These are phyloP conservation scores for Aspergillus sclerotiicarbonarius DNA, from an alignment of 495 filamentous ascomycete genomes.

Conservation along the genomic window DNA sequence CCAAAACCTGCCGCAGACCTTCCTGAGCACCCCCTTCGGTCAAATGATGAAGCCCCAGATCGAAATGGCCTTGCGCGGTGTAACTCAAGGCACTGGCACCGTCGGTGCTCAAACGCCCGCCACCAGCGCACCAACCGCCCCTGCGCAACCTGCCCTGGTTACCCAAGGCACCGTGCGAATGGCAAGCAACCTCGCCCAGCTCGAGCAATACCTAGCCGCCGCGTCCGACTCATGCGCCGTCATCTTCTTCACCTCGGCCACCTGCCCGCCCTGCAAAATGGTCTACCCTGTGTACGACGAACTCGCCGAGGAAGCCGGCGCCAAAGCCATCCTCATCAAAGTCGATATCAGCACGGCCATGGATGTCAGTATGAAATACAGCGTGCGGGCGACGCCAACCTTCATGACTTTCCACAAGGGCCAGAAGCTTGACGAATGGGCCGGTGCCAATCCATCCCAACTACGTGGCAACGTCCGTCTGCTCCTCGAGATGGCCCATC, in stretches of 20 bases:
- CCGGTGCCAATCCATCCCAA: conserved; percentile 65
- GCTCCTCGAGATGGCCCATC: conserved; percentile 73
- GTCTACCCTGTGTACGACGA: conserved; percentile 83
- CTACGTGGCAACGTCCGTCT: conserved; percentile 71
- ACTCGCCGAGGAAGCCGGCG: conserved; percentile 71
- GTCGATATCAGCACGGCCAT: conserved; percentile 70
- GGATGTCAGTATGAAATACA: conserved; percentile 65
- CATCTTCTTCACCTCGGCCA: conserved; percentile 89
- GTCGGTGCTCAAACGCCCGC: conserved; percentile 22
- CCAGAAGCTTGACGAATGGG: conserved; percentile 74
- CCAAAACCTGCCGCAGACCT: conserved; percentile 78
- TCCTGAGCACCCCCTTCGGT: conserved; percentile 87
- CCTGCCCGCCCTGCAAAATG: conserved; percentile 79
- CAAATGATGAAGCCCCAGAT: conserved; percentile 85
- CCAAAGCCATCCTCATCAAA: conserved; percentile 73
- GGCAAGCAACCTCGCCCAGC: conserved; percentile 52
- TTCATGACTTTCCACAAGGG: conserved; percentile 86
- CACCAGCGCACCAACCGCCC: conserved; percentile 17
- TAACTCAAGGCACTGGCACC: conserved; percentile 54
- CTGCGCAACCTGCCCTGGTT: conserved; percentile 17
- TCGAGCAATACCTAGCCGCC: conserved; percentile 58
- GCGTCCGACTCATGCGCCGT: conserved; percentile 69
- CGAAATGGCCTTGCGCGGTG: conserved; percentile 66
- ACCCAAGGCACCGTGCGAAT: conserved; percentile 42
- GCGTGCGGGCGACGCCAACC: conserved; percentile 76